Conservation (phyloP, 139 green algal genomes). For the Tetradesmus lagerheimii region DNA sequence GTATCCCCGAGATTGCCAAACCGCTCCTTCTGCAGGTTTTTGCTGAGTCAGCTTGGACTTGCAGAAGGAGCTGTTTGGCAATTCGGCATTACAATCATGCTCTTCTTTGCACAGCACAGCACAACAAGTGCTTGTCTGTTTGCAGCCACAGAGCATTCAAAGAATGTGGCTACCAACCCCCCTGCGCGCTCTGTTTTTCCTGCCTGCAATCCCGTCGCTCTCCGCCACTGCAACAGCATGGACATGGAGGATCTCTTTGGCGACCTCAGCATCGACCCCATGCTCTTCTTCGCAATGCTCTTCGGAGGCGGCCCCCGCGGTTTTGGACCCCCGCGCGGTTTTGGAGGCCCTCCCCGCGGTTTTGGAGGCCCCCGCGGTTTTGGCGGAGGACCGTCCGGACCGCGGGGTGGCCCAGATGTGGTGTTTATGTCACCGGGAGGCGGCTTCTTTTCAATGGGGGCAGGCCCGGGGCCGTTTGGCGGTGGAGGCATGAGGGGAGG, state of each 20-base stretch:
- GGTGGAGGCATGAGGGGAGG: background rate
- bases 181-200: too few species aligned
- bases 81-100: too few species aligned
- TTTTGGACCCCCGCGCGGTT: background rate
- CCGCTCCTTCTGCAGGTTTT: too few species aligned
- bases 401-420: background rate
- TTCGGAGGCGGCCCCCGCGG: conserved; percentile 2
- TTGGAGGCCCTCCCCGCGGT: background rate
- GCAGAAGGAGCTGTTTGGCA: too few species aligned
- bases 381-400: background rate
- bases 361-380: background rate
- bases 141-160: too few species aligned
- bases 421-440: background rate
- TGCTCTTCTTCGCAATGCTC: conserved; percentile 3
- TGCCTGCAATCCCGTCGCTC: too few species aligned
- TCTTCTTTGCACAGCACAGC: too few species aligned
- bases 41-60: too few species aligned
- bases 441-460: background rate
- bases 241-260: conserved; percentile 26
- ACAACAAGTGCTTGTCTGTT: too few species aligned
- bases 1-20: too few species aligned
- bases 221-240: background rate
- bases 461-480: too few species aligned
- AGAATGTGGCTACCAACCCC: too few species aligned
- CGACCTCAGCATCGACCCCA: conserved; percentile 16